Conservation (phyloP, 257 asterid species). For the Linaria vulgaris region DNA sequence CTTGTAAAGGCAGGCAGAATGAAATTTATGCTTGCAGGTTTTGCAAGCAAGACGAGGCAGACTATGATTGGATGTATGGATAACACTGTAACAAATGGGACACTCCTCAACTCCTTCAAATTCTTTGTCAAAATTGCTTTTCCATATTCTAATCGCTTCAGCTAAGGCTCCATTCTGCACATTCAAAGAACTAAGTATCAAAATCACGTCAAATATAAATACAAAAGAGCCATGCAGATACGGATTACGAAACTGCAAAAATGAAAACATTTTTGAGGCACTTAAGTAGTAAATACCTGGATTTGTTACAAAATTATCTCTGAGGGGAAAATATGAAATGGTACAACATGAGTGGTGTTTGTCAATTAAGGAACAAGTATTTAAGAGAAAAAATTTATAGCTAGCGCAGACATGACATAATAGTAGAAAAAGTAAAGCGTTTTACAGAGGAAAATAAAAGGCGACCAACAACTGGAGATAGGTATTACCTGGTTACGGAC, state of each 20-base stretch:
- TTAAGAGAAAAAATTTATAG: not conserved
- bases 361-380: not conserved
- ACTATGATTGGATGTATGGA: slow-evolving; percentile 89
- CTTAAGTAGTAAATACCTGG: not conserved
- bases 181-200: slow-evolving; percentile 27
- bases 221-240: not conserved
- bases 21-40: slow-evolving; percentile 98
- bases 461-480: slow-evolving; percentile 3
- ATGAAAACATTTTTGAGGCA: slow-evolving; percentile 1
- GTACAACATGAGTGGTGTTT: not conserved
- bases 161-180: slow-evolving; percentile 94
- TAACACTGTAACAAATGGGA: slow-evolving; percentile 95
- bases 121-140: slow-evolving; percentile 93
- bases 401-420: not conserved
- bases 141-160: slow-evolving; percentile 94
- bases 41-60: slow-evolving; percentile 96
- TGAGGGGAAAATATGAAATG: slow-evolving; percentile 7
- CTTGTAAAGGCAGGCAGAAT: slow-evolving; percentile 90
- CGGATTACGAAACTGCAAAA: not conserved
- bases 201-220: slow-evolving; percentile 12
- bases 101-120: slow-evolving; percentile 99
- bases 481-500: slow-evolving; percentile 86
- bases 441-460: not conserved
- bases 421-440: not conserved
- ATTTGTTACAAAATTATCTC: not conserved